Percentiles rank a stretch among this genome's conserved stretches.
phyloP scores from a whole-genome alignment of 805 yeast species.

The Metschnikowia bowlesiae region DNA sequence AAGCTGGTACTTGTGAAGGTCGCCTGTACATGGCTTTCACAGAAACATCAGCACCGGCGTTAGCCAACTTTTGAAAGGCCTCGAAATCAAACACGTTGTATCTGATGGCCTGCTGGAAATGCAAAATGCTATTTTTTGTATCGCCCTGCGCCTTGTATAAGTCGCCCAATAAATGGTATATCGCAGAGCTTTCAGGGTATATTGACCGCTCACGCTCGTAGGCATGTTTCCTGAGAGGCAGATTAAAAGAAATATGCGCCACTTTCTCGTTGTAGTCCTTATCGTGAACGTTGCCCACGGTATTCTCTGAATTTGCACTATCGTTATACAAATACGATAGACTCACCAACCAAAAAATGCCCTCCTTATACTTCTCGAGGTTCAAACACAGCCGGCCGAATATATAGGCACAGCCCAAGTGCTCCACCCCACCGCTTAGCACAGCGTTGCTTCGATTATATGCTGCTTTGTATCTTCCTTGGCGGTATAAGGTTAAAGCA shows the following conservation, averaged over 20 bases:
- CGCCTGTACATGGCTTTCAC: conserved; percentile 50
- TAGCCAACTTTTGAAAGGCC: conserved; percentile 72
- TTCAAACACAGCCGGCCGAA: conserved; percentile 65
- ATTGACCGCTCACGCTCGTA: conserved; percentile 39
- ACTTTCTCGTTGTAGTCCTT: not conserved
- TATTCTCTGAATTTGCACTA: conserved; percentile 7
- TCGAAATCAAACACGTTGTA: conserved; percentile 82
- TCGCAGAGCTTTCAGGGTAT: conserved; percentile 66
- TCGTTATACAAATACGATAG: conserved; percentile 30
- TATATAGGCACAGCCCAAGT: conserved; percentile 72
- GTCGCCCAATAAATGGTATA: conserved; percentile 66
- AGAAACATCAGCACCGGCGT: conserved; percentile 65
- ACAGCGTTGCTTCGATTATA: conserved; percentile 35
- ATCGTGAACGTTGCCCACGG: not conserved
- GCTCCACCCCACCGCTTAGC: conserved; percentile 41
- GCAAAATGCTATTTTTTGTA: conserved; percentile 56
- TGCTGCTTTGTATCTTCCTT: conserved; percentile 58
- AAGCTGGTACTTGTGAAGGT: conserved; percentile 4
- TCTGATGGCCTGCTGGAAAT: conserved; percentile 65
- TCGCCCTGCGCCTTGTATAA: conserved; percentile 58
- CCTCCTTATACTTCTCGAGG: conserved; percentile 55
- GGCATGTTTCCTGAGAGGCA: conserved; percentile 20
- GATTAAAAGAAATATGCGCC: conserved; percentile 7
- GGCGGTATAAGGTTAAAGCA: conserved; percentile 60
- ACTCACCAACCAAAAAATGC: conserved; percentile 44